Evolutionary conservation across 441 rosid species (phyloP).

Genomic region (Flueggea neowawraea): DNA sequence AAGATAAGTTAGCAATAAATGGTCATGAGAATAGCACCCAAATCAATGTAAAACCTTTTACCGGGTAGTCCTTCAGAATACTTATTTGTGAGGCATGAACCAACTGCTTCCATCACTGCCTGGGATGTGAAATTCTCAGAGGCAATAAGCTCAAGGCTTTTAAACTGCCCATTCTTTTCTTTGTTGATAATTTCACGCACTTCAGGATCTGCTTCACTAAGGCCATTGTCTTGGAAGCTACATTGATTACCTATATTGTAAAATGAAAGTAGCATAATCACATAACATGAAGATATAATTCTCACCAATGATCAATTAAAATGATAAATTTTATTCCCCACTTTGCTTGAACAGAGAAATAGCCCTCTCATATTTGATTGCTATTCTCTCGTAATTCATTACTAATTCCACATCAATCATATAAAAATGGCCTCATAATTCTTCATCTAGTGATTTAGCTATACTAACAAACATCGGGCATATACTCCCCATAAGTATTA

Average conservation of each 20-base stretch:
- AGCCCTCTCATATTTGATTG: no score
- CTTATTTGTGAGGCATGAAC: slow-evolving; percentile 92
- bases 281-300: no score
- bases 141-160: slow-evolving; percentile 84
- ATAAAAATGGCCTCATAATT: no score
- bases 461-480: no score
- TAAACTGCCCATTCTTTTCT: slow-evolving; percentile 85
- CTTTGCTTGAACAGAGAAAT: no score
- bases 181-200: slow-evolving; percentile 53
- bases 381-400: no score
- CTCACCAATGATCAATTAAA: no score
- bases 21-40: slow-evolving; percentile 1
- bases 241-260: slow-evolving; percentile 18
- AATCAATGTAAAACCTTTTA: slow-evolving; percentile 62
- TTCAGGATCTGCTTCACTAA: slow-evolving; percentile 77
- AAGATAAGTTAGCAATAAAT: background rate
- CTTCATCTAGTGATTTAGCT: no score
- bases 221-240: slow-evolving; percentile 47
- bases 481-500: no score
- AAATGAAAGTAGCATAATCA: no score
- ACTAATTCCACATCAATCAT: no score
- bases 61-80: slow-evolving; percentile 96
- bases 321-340: no score
- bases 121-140: slow-evolving; percentile 87
- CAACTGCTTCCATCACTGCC: slow-evolving; percentile 96